Evolutionary conservation across 116 monocot genomes (phyloP).

Genomic region (Zostera marina): DNA sequence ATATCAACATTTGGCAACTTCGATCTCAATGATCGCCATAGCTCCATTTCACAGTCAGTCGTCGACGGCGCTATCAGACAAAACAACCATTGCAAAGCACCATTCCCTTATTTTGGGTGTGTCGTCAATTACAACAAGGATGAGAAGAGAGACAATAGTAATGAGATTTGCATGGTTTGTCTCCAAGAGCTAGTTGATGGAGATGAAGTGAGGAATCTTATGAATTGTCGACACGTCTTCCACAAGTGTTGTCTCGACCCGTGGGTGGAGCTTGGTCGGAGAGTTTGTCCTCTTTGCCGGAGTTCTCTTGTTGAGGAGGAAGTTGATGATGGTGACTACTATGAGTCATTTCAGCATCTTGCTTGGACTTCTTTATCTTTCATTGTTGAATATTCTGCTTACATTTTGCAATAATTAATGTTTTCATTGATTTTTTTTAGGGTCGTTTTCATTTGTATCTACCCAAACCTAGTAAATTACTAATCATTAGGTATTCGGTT

Average conservation of each 20-base stretch:
- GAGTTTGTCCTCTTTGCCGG: slow-evolving; percentile 38
- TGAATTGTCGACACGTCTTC: slow-evolving; percentile 33
- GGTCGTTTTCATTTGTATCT: too few relatives aligned
- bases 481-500: too few relatives aligned
- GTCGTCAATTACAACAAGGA: slow-evolving; percentile 4
- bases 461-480: too few relatives aligned
- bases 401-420: too few relatives aligned
- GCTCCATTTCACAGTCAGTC: too few relatives aligned
- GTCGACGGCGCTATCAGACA: too few relatives aligned
- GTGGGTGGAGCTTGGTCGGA: slow-evolving; percentile 25
- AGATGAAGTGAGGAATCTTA: slow-evolving; percentile 24
- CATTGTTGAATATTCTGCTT: too few relatives aligned
- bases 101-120: slow-evolving; percentile 9
- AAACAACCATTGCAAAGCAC: background rate
- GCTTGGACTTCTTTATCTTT: background rate
- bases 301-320: slow-evolving; percentile 17
- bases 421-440: too few relatives aligned
- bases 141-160: background rate
- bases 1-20: slow-evolving; percentile 5
- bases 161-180: slow-evolving; percentile 26
- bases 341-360: background rate
- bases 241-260: slow-evolving; percentile 39
- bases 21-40: slow-evolving; percentile 14
- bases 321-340: background rate
- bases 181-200: slow-evolving; percentile 18